These are phyloP conservation scores for Asterophora parasitica DNA, from an alignment of 768 basidiomycete species.

Conservation along the genomic window DNA sequence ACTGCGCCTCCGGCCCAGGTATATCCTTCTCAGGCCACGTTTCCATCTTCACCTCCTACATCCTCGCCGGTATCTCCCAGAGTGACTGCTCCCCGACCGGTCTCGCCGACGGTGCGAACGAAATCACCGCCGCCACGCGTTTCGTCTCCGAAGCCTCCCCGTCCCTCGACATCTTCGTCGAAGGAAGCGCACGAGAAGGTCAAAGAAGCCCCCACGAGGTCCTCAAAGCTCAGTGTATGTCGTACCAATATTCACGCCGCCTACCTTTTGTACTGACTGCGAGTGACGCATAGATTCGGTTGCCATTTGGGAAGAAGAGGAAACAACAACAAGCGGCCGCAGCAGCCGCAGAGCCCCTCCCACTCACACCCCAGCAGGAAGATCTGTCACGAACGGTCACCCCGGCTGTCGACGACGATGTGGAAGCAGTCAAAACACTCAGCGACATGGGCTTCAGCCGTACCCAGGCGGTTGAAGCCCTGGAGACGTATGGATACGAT, in stretches of 20 bases:
- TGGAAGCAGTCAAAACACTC: constrained; percentile 72
- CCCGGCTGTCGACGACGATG: constrained; percentile 65
- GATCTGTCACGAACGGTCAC: constrained; percentile 37
- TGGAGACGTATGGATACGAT: constrained; percentile 84
- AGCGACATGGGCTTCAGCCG: constrained; percentile 90
- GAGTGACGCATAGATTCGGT: constrained; percentile 44
- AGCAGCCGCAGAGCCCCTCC: constrained; percentile 40
- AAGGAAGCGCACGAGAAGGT: constrained; percentile 55
- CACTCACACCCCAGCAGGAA: constrained; percentile 40
- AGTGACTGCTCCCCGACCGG: constrained; percentile 27
- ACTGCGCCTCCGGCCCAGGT: constrained; percentile 5
- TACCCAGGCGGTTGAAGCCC: constrained; percentile 71
- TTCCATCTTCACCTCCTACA: constrained; percentile 28
- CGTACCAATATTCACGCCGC: neutral
- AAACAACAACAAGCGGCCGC: constrained; percentile 64
- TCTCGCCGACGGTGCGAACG: constrained; percentile 39
- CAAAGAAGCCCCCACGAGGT: constrained; percentile 52
- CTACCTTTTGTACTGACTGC: neutral
- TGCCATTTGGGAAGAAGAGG: constrained; percentile 78
- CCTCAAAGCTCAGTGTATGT: constrained; percentile 77
- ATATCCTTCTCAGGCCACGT: constrained; percentile 21
- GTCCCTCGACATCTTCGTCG: constrained; percentile 56
- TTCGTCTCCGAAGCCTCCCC: constrained; percentile 54
- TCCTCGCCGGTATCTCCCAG: constrained; percentile 28
- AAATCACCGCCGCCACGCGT: constrained; percentile 48